Evolutionary conservation across 225 moss, liverwort and hornwort genomes (phyloP).

Genomic region (Marchantia polymorpha): DNA sequence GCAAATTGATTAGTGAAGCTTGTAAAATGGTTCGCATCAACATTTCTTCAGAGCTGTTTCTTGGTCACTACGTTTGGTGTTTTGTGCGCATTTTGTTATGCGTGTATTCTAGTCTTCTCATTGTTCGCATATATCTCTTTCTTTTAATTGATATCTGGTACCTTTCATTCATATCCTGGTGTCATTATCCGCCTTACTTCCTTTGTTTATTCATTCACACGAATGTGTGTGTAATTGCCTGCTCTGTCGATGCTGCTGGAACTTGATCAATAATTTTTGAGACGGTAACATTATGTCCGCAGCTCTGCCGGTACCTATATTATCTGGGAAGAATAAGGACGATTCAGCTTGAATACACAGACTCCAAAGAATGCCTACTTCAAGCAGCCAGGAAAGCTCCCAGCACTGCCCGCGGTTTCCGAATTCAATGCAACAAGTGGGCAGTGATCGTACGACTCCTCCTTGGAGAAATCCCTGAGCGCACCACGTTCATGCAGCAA

Average conservation of each 20-base stretch:
- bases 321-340: conserved; percentile 95
- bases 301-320: conserved; percentile 90
- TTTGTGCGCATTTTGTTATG: not conserved
- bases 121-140: too few relatives aligned
- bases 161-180: too few relatives aligned
- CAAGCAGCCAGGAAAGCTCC: conserved; percentile 97
- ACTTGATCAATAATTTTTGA: not conserved
- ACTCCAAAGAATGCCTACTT: conserved; percentile 91
- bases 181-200: not conserved
- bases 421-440: conserved; percentile 98
- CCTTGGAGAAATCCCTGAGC: conserved; percentile 95
- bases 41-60: not conserved
- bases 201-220: not conserved
- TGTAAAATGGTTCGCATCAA: not conserved
- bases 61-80: not conserved
- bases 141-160: too few relatives aligned
- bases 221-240: not conserved
- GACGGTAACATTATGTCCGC: conserved; percentile 18
- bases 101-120: not conserved
- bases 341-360: conserved; percentile 93
- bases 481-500: conserved; percentile 94
- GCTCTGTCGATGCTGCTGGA: not conserved
- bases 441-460: conserved; percentile 92
- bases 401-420: conserved; percentile 79
- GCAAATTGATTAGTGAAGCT: not conserved